A percentile compares a stretch with the other conserved stretches of the same genome.
Conservation (phyloP, 495 filamentous ascomycete genomes). For the Penicillium cinerascens region DNA sequence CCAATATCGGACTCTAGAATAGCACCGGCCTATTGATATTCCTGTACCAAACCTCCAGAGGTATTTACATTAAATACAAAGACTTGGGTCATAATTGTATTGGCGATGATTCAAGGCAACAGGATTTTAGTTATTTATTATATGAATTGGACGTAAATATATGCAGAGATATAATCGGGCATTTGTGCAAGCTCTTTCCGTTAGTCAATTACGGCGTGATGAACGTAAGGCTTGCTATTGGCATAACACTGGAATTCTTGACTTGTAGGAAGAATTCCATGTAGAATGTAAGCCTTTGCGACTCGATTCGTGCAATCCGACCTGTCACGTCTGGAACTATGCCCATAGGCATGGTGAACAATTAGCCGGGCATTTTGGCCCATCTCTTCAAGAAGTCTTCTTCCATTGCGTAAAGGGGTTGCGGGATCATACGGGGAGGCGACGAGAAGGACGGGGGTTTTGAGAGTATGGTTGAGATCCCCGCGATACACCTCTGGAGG, state of each 20-base stretch:
- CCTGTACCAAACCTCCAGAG: no score
- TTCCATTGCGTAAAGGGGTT: slow-evolving; percentile 16
- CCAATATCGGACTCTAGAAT: no score
- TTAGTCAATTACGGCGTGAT: no score
- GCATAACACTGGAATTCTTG: slow-evolving; percentile 13
- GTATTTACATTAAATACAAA: no score
- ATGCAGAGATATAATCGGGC: no score
- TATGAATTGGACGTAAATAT: no score
- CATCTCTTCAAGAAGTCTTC: slow-evolving; percentile 15
- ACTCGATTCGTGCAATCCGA: slow-evolving; percentile 16
- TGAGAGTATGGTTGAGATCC: slow-evolving; percentile 18
- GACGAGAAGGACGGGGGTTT: slow-evolving; percentile 11
- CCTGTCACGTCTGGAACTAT: slow-evolving; percentile 11
- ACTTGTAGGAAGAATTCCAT: slow-evolving; percentile 8
- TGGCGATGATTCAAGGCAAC: no score
- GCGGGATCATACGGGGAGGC: slow-evolving; percentile 17
- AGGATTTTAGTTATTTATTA: no score
- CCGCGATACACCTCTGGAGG: slow-evolving; percentile 19
- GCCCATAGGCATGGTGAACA: slow-evolving; percentile 17
- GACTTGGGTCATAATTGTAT: no score
- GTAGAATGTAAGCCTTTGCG: slow-evolving; percentile 13
- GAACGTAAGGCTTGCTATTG: slow-evolving; percentile 10
- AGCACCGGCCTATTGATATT: no score
- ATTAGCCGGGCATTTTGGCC: slow-evolving; percentile 15
- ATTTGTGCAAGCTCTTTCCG: no score